phyloP scores from a whole-genome alignment of 2,329 filamentous ascomycete genomes.

The Aureobasidium sp. region DNA sequence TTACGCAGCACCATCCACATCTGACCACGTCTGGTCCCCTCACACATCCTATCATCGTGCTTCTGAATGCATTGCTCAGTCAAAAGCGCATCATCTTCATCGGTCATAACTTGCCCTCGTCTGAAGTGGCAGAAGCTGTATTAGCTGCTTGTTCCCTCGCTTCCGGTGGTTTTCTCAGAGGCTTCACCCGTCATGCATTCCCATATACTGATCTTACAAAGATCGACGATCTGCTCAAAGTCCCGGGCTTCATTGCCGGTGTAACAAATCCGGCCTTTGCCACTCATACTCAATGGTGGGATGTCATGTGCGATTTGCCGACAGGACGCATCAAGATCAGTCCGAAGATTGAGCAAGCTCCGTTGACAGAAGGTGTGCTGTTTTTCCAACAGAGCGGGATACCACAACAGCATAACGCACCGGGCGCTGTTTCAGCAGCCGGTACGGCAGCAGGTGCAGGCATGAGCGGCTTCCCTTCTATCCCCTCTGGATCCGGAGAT shows the following conservation, averaged over 20 bases:
- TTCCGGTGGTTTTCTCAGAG: constrained; percentile 83
- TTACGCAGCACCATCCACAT: constrained; percentile 72
- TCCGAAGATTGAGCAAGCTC: constrained; percentile 72
- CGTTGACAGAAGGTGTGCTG: constrained; percentile 72
- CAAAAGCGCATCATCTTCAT: constrained; percentile 96
- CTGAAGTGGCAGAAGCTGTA: constrained; percentile 95
- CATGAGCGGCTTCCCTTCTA: constrained; percentile 21
- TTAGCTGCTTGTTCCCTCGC: constrained; percentile 91
- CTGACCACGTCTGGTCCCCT: constrained; percentile 83
- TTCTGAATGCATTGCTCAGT: constrained; percentile 89
- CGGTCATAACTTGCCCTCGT: constrained; percentile 88
- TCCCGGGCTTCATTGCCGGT: constrained; percentile 94
- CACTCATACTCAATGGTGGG: constrained; percentile 96
- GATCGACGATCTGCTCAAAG: constrained; percentile 90
- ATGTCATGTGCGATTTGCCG: constrained; percentile 86
- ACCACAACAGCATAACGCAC: background rate
- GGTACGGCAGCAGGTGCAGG: constrained; percentile 32
- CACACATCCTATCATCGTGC: constrained; percentile 90
- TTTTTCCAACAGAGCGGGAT: constrained; percentile 59
- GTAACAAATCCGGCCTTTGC: constrained; percentile 97
- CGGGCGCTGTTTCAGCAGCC: constrained; percentile 23
- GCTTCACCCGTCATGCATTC: constrained; percentile 93
- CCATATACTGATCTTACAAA: constrained; percentile 97
- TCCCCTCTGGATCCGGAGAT: constrained; percentile 42
- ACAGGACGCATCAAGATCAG: constrained; percentile 93